Evolutionary conservation across 805 yeast species (phyloP), one percentile per base, ranked within the genome.

Genomic region (Yamadazyma scolyti): DNA sequence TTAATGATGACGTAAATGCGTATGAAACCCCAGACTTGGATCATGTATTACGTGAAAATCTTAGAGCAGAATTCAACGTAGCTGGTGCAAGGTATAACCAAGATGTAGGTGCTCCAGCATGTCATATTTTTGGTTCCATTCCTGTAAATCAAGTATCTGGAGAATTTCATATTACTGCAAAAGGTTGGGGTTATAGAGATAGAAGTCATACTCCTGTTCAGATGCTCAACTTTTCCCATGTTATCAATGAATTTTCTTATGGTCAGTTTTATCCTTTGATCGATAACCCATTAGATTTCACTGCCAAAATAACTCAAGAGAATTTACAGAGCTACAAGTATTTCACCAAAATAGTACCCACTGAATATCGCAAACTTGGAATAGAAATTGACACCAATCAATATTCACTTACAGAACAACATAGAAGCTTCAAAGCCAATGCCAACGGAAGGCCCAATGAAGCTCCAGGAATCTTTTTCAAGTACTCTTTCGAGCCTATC

Each of bases 181-280:
- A 74, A 45, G 94, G 94, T 0, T 61, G 62, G 40, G 89, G 85
- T 1, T 79, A 79, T 39, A 30, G 45, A 14, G 79, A 71, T 39
- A 56, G 74, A 36, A 61, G 73, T 27, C 56, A 58, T 25, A 66
- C 71, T 8, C 75, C 74, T 1, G 20, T 48, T 6, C 75, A 75
- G 23, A 58, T 69, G 14, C 58, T 85, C 36, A 84, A 90, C 50
- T 82, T 90, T 52, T 73, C 95, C 1, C 98, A 93, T 57, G 76
- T 77, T 4, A 80, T 93, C 37, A 75, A 75, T 37, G 97, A 90
- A 55, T 75, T 88, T 40, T 87, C 97, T 8, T 90, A 80, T 58
- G 98, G 98, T 9, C 85, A 77, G 21, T 88, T 82, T 56, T 88
- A 77, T 50, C 97, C 98, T 3, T 82, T 74, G 45, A 68, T 89